phyloP scores from a whole-genome alignment of 2,329 filamentous ascomycete genomes.

The Hypomyces perniciosus region DNA sequence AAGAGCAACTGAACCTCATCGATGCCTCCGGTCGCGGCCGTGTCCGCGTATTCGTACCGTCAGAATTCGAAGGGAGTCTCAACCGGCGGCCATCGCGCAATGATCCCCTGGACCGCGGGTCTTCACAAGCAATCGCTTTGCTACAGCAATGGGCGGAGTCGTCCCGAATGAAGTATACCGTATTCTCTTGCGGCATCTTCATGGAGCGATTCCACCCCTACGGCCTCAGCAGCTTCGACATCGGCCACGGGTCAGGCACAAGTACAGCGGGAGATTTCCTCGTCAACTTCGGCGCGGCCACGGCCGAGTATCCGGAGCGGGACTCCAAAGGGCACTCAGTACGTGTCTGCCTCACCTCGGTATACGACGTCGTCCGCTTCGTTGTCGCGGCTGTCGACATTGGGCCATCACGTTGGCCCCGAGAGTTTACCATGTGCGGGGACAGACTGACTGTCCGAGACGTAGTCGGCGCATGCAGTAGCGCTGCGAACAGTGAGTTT shows the following conservation, averaged over 20 bases:
- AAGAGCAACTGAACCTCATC: constrained; percentile 63
- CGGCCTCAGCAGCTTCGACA: constrained; percentile 53
- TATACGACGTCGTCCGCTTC: constrained; percentile 64
- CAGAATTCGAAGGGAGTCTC: constrained; percentile 66
- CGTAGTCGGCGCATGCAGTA: constrained; percentile 46
- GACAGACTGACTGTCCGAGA: constrained; percentile 56
- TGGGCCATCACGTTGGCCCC: constrained; percentile 55
- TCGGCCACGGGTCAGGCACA: constrained; percentile 52
- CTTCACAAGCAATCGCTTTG: constrained; percentile 48
- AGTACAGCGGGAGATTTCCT: constrained; percentile 58
- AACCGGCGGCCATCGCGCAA: constrained; percentile 42
- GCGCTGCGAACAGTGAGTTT: constrained; percentile 43
- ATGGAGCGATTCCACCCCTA: constrained; percentile 69
- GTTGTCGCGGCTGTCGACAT: constrained; percentile 64
- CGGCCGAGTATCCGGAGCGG: constrained; percentile 55
- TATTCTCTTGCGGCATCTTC: constrained; percentile 68
- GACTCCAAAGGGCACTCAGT: constrained; percentile 43
- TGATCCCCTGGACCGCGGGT: constrained; percentile 58
- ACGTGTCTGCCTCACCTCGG: constrained; percentile 62
- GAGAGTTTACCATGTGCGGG: constrained; percentile 64
- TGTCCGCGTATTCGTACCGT: constrained; percentile 65
- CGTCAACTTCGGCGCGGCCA: constrained; percentile 52
- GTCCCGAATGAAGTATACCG: constrained; percentile 57
- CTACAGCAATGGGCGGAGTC: constrained; percentile 48
- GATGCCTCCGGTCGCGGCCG: constrained; percentile 59